Conservation (phyloP, 2,329 filamentous ascomycete genomes). For the Penicillium expansum region DNA sequence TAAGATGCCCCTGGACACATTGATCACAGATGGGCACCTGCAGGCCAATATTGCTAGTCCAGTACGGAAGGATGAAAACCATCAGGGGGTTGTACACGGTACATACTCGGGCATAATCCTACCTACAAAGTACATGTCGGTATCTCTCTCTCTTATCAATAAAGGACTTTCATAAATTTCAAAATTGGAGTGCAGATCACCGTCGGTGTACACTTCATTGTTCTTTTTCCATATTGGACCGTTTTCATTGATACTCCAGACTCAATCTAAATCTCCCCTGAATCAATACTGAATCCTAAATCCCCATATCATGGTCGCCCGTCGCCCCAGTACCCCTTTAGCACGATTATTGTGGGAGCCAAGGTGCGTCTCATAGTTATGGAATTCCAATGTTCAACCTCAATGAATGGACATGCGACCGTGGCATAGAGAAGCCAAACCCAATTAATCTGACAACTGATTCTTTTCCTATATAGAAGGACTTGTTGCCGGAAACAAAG, state of each 20-base stretch:
- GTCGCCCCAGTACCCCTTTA: conserved; percentile 22
- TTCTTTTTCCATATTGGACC: background rate
- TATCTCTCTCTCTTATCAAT: conserved; percentile 1
- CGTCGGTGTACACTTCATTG: conserved; percentile 1
- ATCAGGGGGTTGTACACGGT: background rate
- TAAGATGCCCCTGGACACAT: background rate
- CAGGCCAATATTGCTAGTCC: conserved; percentile 1
- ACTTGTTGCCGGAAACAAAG: conserved; percentile 19
- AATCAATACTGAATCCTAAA: background rate
- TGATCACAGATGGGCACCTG: conserved; percentile 6
- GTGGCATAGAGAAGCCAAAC: background rate
- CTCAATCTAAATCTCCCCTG: background rate
- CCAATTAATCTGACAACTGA: background rate
- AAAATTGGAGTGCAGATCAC: conserved; percentile 2
- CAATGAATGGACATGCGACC: background rate
- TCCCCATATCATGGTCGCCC: conserved; percentile 10
- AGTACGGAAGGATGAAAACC: background rate
- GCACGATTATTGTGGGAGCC: conserved; percentile 35
- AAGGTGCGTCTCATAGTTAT: conserved; percentile 24
- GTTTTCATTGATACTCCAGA: background rate
- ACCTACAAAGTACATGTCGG: background rate
- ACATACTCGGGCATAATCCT: background rate
- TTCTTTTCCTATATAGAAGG: conserved; percentile 6
- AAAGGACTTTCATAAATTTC: background rate
- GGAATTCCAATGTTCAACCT: background rate